These are phyloP conservation scores for Corymbia maculata DNA, from an alignment of 345 rosid genomes.

Conservation along the genomic window DNA sequence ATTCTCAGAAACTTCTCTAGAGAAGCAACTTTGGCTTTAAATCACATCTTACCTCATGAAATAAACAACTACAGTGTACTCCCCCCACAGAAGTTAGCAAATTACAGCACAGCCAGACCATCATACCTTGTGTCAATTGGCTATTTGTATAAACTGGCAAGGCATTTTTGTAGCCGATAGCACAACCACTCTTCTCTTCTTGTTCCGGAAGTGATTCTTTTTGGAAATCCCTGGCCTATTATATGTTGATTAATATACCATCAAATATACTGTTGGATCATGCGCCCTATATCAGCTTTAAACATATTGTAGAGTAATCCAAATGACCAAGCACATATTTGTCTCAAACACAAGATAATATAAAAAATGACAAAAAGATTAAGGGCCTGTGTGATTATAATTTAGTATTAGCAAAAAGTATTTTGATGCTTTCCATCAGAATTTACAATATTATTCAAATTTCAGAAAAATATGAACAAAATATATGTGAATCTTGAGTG, in stretches of 20 bases:
- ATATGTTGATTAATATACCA: not conserved
- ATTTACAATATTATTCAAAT: not conserved
- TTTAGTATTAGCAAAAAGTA: not conserved
- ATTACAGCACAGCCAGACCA: not conserved
- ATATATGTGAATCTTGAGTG: not conserved
- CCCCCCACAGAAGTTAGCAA: not conserved
- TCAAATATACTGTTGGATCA: not conserved
- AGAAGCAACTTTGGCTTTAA: not conserved
- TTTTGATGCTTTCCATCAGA: not conserved
- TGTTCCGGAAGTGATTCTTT: not conserved
- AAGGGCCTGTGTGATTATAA: not conserved
- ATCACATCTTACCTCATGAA: not conserved
- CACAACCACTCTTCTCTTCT: not conserved
- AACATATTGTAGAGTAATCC: not conserved
- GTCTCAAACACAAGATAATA: not conserved
- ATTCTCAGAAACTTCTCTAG: not conserved
- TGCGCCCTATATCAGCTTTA: not conserved
- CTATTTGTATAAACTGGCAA: conserved; percentile 2
- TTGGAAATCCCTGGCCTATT: conserved; percentile 7
- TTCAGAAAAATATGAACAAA: not conserved
- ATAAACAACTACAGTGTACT: not conserved
- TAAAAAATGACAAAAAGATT: not conserved
- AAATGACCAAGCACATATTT: not conserved
- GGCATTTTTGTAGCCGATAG: not conserved
- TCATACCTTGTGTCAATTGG: conserved; percentile 12